Conservation (phyloP, 2,329 filamentous ascomycete genomes). For the Acrocalymma vagum region DNA sequence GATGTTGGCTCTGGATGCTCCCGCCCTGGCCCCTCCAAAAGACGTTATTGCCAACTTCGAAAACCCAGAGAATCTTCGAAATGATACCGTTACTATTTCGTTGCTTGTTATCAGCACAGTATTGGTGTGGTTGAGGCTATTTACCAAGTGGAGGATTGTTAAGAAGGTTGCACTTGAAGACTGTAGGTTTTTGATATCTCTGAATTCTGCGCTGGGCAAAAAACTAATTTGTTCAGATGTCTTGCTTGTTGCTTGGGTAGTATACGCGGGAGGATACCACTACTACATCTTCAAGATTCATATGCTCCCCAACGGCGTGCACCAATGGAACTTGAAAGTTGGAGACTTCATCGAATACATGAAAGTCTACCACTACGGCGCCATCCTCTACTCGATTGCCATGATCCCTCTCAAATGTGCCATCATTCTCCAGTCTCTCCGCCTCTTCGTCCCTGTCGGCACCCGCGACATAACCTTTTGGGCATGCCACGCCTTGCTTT, state of each 20-base stretch:
- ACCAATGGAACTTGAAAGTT: conserved; percentile 19
- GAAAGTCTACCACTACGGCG: conserved; percentile 17
- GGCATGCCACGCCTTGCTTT: conserved; percentile 3
- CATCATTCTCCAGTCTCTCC: conserved; percentile 26
- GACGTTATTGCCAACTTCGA: conserved; percentile 16
- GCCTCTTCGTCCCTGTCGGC: conserved; percentile 19
- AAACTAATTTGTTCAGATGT: conserved; percentile 9
- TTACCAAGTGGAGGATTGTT: conserved; percentile 13
- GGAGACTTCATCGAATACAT: conserved; percentile 14
- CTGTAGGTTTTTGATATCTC: conserved; percentile 19
- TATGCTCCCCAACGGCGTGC: conserved; percentile 10
- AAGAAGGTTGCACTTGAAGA: conserved; percentile 18
- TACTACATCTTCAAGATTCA: conserved; percentile 15
- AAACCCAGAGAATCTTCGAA: conserved; percentile 11
- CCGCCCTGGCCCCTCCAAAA: conserved; percentile 14
- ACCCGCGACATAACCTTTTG: conserved; percentile 3
- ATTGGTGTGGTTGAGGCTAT: conserved; percentile 14
- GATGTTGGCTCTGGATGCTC: conserved; percentile 12
- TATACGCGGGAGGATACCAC: conserved; percentile 14
- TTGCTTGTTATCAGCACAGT: conserved; percentile 14
- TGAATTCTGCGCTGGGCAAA: background rate
- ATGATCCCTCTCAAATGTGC: conserved; percentile 24
- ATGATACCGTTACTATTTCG: conserved; percentile 9
- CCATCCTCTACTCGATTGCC: conserved; percentile 18
- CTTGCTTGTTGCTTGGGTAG: conserved; percentile 17